phyloP scores from a whole-genome alignment of 2,329 filamentous ascomycete genomes.

The Monosporascus sp. region DNA sequence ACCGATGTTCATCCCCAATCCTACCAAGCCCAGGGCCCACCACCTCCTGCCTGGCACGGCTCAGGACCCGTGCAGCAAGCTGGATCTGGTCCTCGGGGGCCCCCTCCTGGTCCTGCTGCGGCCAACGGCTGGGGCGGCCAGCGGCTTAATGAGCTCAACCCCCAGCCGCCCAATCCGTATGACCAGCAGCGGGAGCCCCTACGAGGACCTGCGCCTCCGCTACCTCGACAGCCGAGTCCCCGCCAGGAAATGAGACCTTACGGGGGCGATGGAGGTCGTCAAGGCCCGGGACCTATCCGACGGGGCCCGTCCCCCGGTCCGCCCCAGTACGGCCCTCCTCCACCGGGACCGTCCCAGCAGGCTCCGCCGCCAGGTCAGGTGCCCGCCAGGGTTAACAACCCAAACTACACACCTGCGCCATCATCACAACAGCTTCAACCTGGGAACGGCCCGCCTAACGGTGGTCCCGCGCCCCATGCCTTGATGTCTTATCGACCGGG shows the following conservation, averaged over 20 bases:
- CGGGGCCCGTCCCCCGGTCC: constrained; percentile 52
- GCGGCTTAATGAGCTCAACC: constrained; percentile 74
- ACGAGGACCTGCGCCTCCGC: constrained; percentile 61
- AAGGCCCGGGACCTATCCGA: constrained; percentile 44
- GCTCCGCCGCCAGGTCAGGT: constrained; percentile 44
- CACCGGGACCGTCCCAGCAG: constrained; percentile 36
- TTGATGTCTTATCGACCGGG: constrained; percentile 71
- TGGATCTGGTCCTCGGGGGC: constrained; percentile 50
- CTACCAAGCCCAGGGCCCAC: constrained; percentile 80
- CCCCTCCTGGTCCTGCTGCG: constrained; percentile 54
- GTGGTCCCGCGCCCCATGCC: constrained; percentile 38
- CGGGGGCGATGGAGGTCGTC: constrained; percentile 53
- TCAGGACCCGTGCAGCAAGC: constrained; percentile 55
- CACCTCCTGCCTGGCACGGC: constrained; percentile 84
- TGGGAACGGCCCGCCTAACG: constrained; percentile 40
- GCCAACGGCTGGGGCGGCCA: constrained; percentile 47
- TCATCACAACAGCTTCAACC: constrained; percentile 25
- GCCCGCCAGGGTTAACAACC: constrained; percentile 36
- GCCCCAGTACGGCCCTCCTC: constrained; percentile 50
- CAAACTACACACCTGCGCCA: constrained; percentile 31
- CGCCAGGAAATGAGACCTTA: constrained; percentile 70
- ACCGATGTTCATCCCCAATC: constrained; percentile 95
- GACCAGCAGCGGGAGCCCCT: constrained; percentile 67
- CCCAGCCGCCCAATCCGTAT: constrained; percentile 75
- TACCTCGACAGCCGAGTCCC: constrained; percentile 70